Evolutionary conservation across 352 stramenopile genomes (phyloP).

Genomic region (Phytophthora fragariaefolia): DNA sequence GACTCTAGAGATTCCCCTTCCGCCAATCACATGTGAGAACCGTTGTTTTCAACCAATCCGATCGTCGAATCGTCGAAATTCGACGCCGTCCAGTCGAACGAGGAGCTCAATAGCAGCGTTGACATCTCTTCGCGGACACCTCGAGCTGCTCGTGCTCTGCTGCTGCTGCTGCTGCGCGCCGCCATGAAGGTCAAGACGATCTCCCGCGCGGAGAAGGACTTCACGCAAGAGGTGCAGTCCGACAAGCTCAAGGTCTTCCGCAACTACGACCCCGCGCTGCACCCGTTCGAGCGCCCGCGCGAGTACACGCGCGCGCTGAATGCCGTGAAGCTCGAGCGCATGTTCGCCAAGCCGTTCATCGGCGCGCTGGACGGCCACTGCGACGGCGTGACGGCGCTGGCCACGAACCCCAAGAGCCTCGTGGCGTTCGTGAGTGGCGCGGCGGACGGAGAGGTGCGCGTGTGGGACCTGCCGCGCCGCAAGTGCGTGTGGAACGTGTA

Average conservation of each 20-base stretch:
- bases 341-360: conserved; percentile 99
- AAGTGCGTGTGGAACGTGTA: conserved; percentile 94
- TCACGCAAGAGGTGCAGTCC: conserved; percentile 93
- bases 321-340: conserved; percentile 97
- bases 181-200: conserved; percentile 99
- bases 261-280: conserved; percentile 96
- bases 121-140: conserved; percentile 21
- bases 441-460: conserved; percentile 93
- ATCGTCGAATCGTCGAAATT: conserved; percentile 8
- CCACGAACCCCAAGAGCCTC: conserved; percentile 92
- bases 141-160: neutral
- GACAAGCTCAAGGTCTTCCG: conserved; percentile 96
- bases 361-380: conserved; percentile 97
- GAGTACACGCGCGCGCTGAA: conserved; percentile 98
- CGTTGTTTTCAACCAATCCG: conserved; percentile 29
- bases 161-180: conserved; percentile 1
- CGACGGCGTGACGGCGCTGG: conserved; percentile 95
- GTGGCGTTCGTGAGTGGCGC: conserved; percentile 88
- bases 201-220: conserved; percentile 94
- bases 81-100: conserved; percentile 36
- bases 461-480: conserved; percentile 97
- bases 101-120: conserved; percentile 23
- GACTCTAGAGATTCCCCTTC: neutral
- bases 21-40: conserved; percentile 11
- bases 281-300: conserved; percentile 93